Evolutionary conservation across 495 filamentous ascomycete species (phyloP).

Genomic region (Xylaria flabelliformis): DNA sequence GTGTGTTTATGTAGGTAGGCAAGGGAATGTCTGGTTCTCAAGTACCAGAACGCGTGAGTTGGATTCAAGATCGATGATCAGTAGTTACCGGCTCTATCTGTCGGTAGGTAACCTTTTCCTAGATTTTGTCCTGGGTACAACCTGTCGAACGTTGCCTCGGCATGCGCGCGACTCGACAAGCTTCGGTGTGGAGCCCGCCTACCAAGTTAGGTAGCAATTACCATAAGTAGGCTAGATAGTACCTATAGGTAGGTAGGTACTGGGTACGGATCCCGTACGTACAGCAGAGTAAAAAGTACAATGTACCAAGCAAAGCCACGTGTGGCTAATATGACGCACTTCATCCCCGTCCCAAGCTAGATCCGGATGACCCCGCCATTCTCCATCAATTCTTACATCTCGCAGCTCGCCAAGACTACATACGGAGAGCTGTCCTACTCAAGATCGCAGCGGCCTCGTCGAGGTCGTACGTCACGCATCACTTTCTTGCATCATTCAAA

Average conservation of each 20-base stretch:
- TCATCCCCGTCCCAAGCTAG: background rate
- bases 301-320: slow-evolving; percentile 19
- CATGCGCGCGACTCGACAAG: slow-evolving; percentile 12
- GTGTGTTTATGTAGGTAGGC: no score
- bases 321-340: slow-evolving; percentile 42
- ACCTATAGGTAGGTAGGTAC: no score
- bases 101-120: background rate
- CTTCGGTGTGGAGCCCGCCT: slow-evolving; percentile 2
- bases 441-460: slow-evolving; percentile 22
- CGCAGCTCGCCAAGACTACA: slow-evolving; percentile 31
- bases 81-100: background rate
- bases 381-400: slow-evolving; percentile 3
- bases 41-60: background rate
- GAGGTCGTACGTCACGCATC: slow-evolving; percentile 15
- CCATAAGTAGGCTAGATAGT: no score
- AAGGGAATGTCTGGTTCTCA: background rate
- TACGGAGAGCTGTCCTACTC: slow-evolving; percentile 17
- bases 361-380: slow-evolving; percentile 27
- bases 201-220: background rate
- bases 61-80: slow-evolving; percentile 5
- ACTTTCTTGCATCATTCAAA: slow-evolving; percentile 9
- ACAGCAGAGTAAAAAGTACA: no score
- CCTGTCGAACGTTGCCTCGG: slow-evolving; percentile 14
- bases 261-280: no score
- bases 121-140: background rate